Evolutionary conservation across 1,284 basidiomycete genomes (phyloP), one percentile per base, ranked within the genome.

Genomic region (Meira miltonrushii): DNA sequence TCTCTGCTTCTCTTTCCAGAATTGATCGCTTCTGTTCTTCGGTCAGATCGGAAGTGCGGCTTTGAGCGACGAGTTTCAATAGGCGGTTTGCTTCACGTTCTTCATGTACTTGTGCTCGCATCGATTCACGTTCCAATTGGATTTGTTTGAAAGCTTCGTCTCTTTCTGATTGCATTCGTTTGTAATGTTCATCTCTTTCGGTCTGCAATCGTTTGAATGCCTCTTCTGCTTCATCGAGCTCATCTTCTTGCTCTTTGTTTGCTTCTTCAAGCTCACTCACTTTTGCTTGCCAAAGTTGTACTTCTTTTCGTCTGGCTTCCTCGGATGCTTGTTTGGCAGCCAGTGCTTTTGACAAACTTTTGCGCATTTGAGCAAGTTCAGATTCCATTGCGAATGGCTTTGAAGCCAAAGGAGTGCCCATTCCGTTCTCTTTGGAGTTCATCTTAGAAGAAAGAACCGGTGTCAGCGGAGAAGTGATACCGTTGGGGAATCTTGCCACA

Each of bases 371-470:
- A 0, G 67, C 63, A 6, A 75, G 62, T 57, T 75, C 69, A 2
- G 61, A 54, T 53, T 75, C 68, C n/a, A 71, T 60, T 49, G 69
- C 66, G 37, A 69, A 71, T 0, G 68, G 69, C 49, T 65, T 66
- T 2, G 53, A 17, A 13, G 44, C n/a, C 12, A 49, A 28, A 19
- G 21, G 21, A 4, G 41, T n/a, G 6, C 6, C 15, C 41, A 21
- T n/a, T 3, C n/a, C 17, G 13, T 53, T 44, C 51, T 58, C 39
- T 17, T n/a, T n/a, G 51, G 21, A 28, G 4, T 13, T 37, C 8
- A 19, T 15, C 21, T 10, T 23, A 19, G 19, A 8, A 9, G 39
- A 13, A 38, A 41, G 9, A 33, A 33, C 4, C 8, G 28, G 28
- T 33, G 28, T 33, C 4, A 33, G 28, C 28, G 28, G 28, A 4